These are phyloP conservation scores for Pseudomonodictys pantanalensis DNA, from an alignment of 495 filamentous ascomycete species.

Conservation along the genomic window DNA sequence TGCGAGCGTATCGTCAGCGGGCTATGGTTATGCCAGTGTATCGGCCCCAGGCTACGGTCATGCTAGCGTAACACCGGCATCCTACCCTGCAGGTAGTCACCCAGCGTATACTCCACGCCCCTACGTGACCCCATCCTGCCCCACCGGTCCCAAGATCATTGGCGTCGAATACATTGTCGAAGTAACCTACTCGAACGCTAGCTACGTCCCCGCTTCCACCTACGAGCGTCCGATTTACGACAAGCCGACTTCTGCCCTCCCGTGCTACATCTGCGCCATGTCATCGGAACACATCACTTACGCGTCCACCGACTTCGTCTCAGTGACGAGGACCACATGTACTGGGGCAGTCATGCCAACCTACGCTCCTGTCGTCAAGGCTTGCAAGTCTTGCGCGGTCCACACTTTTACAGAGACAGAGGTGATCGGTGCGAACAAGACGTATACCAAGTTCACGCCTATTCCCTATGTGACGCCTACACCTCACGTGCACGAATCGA, in stretches of 20 bases:
- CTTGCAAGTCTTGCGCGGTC: conserved; percentile 18
- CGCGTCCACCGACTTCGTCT: conserved; percentile 22
- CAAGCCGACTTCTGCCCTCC: conserved; percentile 13
- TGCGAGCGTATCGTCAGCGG: conserved; percentile 14
- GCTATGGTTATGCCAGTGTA: not conserved
- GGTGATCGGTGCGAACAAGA: conserved; percentile 1
- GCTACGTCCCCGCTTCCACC: conserved; percentile 23
- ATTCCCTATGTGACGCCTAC: conserved; percentile 23
- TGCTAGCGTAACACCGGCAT: conserved; percentile 15
- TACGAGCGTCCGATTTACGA: conserved; percentile 32
- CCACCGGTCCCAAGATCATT: conserved; percentile 28
- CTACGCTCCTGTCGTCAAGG: conserved; percentile 22
- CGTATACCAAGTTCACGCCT: conserved; percentile 18
- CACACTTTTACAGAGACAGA: conserved; percentile 27
- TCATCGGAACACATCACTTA: conserved; percentile 22
- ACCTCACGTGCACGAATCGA: conserved; percentile 12
- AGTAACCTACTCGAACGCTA: conserved; percentile 21
- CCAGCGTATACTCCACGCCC: conserved; percentile 20
- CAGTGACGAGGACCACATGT: conserved; percentile 26
- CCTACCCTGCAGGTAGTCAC: conserved; percentile 7
- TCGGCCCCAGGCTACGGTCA: conserved; percentile 3
- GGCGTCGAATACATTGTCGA: conserved; percentile 30
- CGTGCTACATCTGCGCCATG: conserved; percentile 32
- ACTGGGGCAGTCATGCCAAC: not conserved
- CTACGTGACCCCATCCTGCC: conserved; percentile 28